Evolutionary conservation across 169 alveolate species (phyloP).

Genomic region (Babesia ovata): DNA sequence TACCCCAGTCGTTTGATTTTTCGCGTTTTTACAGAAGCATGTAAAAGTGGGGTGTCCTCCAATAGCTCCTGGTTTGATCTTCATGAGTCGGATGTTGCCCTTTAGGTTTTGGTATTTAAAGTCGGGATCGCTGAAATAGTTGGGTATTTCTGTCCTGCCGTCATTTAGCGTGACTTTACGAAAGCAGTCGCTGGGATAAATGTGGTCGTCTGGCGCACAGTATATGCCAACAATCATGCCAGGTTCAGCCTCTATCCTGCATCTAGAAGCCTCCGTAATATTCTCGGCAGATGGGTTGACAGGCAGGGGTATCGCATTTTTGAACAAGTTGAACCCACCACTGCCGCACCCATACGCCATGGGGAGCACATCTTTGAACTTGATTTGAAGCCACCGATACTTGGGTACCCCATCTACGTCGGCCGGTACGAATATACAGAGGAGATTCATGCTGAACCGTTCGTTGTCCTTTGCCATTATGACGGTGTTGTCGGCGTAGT

Average conservation of each 20-base stretch:
- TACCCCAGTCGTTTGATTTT: slow-evolving; percentile 4
- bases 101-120: background rate
- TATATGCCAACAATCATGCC: slow-evolving; percentile 35
- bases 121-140: background rate
- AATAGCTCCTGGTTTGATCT: background rate
- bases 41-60: background rate
- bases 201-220: slow-evolving; percentile 14
- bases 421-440: slow-evolving; percentile 5
- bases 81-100: slow-evolving; percentile 6
- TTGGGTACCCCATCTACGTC: background rate
- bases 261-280: background rate
- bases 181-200: slow-evolving; percentile 37
- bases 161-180: background rate
- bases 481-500: slow-evolving; percentile 5
- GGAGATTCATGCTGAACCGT: slow-evolving; percentile 17
- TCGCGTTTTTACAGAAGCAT: slow-evolving; percentile 17
- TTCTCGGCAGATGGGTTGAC: background rate
- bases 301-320: slow-evolving; percentile 9
- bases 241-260: slow-evolving; percentile 25
- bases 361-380: slow-evolving; percentile 33
- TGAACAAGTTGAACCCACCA: slow-evolving; percentile 7
- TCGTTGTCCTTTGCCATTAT: slow-evolving; percentile 20
- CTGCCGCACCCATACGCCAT: slow-evolving; percentile 34
- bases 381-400: slow-evolving; percentile 35
- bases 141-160: background rate